A percentile compares a stretch with the other conserved stretches of the same genome.
phyloP scores from a whole-genome alignment of 176 grass and related monocot species.

The Triticum turgidum region DNA sequence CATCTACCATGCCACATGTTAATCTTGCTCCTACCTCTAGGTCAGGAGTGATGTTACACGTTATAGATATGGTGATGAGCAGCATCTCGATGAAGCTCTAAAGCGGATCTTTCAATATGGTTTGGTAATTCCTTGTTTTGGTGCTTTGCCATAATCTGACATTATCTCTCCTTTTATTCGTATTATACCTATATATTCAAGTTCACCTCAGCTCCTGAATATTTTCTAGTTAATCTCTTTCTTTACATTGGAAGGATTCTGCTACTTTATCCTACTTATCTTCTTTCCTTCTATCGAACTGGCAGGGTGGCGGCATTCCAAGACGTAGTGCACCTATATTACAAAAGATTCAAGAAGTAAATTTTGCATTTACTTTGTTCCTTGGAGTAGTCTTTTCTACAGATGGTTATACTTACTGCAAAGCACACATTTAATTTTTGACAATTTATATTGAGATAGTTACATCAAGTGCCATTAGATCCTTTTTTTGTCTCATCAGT shows the following conservation, averaged over 20 bases:
- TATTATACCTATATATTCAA: not conserved
- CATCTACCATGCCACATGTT: not conserved
- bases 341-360: slow-evolving; percentile 77
- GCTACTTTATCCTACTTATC: slow-evolving; percentile 31
- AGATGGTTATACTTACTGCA: not conserved
- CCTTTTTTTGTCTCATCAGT: not conserved
- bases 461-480: slow-evolving; percentile 2
- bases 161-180: not conserved
- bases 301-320: slow-evolving; percentile 76
- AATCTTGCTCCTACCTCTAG: slow-evolving; percentile 40
- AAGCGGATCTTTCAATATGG: slow-evolving; percentile 97
- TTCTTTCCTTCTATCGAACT: slow-evolving; percentile 20
- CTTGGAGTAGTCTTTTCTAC: not conserved
- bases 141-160: slow-evolving; percentile 17
- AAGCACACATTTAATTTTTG: slow-evolving; percentile 13
- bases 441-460: not conserved
- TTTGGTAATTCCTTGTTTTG: slow-evolving; percentile 53
- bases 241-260: not conserved
- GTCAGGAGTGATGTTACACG: slow-evolving; percentile 93
- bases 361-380: slow-evolving; percentile 16
- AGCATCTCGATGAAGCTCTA: slow-evolving; percentile 85
- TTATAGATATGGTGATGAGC: slow-evolving; percentile 92
- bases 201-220: not conserved
- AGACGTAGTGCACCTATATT: slow-evolving; percentile 86
- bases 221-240: not conserved